Evolutionary conservation across 1,284 basidiomycete genomes (phyloP).

Genomic region (Jaminaea rosea): DNA sequence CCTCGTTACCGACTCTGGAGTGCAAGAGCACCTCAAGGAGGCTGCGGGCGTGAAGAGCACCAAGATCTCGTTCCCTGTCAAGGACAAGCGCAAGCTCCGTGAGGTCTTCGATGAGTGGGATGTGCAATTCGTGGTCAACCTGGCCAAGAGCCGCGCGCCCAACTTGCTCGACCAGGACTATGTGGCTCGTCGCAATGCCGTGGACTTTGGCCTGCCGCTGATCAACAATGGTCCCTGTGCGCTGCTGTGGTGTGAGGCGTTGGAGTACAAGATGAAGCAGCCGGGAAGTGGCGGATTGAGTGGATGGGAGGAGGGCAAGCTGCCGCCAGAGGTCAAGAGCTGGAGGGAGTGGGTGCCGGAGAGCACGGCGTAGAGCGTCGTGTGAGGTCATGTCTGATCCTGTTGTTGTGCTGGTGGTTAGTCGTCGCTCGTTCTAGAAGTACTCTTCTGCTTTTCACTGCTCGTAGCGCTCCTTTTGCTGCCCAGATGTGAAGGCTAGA

Average conservation of each 20-base stretch:
- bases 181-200: slow-evolving; percentile 59
- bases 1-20: slow-evolving; percentile 70
- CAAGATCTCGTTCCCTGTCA: slow-evolving; percentile 90
- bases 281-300: slow-evolving; percentile 69
- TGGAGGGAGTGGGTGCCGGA: slow-evolving; percentile 40
- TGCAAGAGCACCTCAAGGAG: slow-evolving; percentile 75
- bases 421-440: too few species aligned
- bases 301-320: slow-evolving; percentile 75
- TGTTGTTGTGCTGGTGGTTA: too few species aligned
- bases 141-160: slow-evolving; percentile 70
- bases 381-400: too few species aligned
- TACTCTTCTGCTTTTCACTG: too few species aligned
- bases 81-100: slow-evolving; percentile 89
- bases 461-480: too few species aligned
- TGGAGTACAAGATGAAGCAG: slow-evolving; percentile 72
- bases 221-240: slow-evolving; percentile 87
- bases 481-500: too few species aligned
- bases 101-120: slow-evolving; percentile 78
- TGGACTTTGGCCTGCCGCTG: slow-evolving; percentile 55
- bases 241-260: slow-evolving; percentile 78
- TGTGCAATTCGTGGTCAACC: slow-evolving; percentile 89
- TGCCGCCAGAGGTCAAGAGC: slow-evolving; percentile 72
- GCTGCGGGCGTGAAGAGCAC: slow-evolving; percentile 54
- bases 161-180: slow-evolving; percentile 88
- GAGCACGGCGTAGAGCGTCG: too few species aligned